Conservation (phyloP, 208 protist species). For the Naegleria fowleri region DNA sequence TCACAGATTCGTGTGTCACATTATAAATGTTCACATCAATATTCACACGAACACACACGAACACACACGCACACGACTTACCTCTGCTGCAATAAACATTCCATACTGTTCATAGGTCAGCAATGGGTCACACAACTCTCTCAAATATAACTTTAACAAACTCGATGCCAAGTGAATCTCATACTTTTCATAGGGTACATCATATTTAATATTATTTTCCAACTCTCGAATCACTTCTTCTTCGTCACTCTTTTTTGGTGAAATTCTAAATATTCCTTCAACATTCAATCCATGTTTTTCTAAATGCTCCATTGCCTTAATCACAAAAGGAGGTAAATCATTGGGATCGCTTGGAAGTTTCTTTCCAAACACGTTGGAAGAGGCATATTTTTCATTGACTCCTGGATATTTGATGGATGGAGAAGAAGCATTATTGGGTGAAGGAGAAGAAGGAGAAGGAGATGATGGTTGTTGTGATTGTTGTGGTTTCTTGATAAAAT, state of each 20-base stretch:
- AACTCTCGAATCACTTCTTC: neutral
- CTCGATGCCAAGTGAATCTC: neutral
- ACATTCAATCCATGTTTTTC: neutral
- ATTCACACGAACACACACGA: too few species aligned
- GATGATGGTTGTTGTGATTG: neutral
- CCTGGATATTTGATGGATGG: neutral
- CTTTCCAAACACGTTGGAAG: neutral
- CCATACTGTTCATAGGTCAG: slow-evolving; percentile 15
- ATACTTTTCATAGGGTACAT: neutral
- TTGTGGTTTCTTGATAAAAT: neutral
- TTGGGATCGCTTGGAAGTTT: neutral
- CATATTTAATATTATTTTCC: neutral
- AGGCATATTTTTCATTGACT: neutral
- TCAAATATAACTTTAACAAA: neutral
- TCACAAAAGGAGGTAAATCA: neutral
- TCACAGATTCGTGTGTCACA: too few species aligned
- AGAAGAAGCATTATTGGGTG: neutral
- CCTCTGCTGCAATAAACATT: neutral
- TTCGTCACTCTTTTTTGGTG: neutral
- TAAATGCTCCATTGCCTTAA: neutral
- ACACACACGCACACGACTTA: neutral
- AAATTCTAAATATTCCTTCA: neutral
- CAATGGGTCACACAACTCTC: slow-evolving; percentile 22
- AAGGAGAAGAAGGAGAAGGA: neutral
- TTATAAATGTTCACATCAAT: too few species aligned